Conservation (phyloP, 148 eudicot genomes). For the Bassia scoparia region DNA sequence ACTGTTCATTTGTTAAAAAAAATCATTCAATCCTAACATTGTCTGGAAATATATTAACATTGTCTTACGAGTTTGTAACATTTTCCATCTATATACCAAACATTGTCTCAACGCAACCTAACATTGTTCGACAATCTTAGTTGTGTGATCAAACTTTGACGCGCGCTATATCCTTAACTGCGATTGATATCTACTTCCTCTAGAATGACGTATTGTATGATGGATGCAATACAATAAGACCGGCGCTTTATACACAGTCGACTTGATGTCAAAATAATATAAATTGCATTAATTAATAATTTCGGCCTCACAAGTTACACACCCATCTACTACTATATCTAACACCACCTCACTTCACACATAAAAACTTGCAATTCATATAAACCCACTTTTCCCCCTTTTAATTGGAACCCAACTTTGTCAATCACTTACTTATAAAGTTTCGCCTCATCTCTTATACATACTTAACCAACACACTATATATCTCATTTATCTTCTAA, state of each 20-base stretch:
- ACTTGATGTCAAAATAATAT: background rate
- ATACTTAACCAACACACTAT: conserved; percentile 20
- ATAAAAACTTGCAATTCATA: conserved; percentile 21
- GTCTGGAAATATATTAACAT: too few relatives aligned
- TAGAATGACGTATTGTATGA: background rate
- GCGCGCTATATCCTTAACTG: too few relatives aligned
- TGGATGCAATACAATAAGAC: background rate
- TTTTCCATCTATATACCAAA: too few relatives aligned
- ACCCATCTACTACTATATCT: background rate
- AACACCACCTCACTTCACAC: background rate
- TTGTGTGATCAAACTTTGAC: too few relatives aligned
- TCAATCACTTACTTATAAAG: conserved; percentile 24
- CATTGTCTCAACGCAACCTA: too few relatives aligned
- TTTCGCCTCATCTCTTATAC: conserved; percentile 15
- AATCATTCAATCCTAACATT: too few relatives aligned
- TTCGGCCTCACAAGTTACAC: conserved; percentile 17
- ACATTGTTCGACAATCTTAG: too few relatives aligned
- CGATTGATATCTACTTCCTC: too few relatives aligned
- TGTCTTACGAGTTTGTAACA: too few relatives aligned
- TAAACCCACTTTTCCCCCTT: conserved; percentile 26
- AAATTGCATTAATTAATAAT: conserved; percentile 1
- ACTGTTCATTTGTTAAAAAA: too few relatives aligned
- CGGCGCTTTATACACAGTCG: background rate
- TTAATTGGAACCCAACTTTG: conserved; percentile 31
- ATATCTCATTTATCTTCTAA: background rate